Evolutionary conservation across 2,329 filamentous ascomycete species (phyloP).

Genomic region (Triangularia verruculosa): DNA sequence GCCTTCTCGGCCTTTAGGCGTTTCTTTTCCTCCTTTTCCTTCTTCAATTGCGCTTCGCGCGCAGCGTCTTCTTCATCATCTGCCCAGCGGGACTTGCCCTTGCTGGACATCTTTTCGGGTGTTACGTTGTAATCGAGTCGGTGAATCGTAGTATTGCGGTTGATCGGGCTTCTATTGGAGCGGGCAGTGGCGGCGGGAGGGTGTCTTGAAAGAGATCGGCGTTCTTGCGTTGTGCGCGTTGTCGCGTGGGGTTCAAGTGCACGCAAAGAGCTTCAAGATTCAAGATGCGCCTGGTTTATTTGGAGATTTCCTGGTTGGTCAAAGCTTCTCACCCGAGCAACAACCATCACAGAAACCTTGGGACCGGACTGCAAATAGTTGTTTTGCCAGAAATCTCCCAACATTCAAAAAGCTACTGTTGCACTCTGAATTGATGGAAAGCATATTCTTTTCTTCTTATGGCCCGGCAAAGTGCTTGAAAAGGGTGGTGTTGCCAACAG

Average conservation of each 20-base stretch:
- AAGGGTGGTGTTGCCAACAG: not conserved
- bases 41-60: conserved; percentile 67
- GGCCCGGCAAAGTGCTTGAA: not conserved
- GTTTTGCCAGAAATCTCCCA: not conserved
- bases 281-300: conserved; percentile 17
- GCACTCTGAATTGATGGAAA: not conserved
- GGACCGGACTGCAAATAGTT: not conserved
- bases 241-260: not conserved
- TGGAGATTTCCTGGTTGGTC: conserved; percentile 27
- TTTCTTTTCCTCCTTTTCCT: conserved; percentile 87
- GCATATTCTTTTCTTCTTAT: not conserved
- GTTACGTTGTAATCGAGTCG: not conserved
- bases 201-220: not conserved
- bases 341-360: not conserved
- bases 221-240: not conserved
- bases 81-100: conserved; percentile 78
- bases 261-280: not conserved
- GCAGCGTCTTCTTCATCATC: conserved; percentile 78
- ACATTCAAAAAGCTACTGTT: not conserved
- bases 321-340: conserved; percentile 12
- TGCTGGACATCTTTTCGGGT: conserved; percentile 52
- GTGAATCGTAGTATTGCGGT: not conserved
- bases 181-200: not conserved
- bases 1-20: conserved; percentile 79
- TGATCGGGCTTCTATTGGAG: too few species aligned